These are phyloP conservation scores for Hanseniaspora lachancei DNA, from an alignment of 805 yeast species.

Conservation along the genomic window DNA sequence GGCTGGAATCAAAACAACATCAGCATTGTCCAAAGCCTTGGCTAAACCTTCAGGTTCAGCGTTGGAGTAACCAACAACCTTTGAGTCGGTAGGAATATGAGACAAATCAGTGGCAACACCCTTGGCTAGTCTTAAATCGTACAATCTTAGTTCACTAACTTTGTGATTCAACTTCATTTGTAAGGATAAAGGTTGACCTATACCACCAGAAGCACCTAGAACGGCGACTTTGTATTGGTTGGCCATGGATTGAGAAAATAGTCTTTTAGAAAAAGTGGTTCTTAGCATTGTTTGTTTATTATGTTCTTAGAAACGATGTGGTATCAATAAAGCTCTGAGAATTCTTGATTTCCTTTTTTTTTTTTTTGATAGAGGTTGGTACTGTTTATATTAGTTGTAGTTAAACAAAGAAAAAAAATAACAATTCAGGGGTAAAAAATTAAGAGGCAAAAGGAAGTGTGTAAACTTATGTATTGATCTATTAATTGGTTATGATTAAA, in stretches of 20 bases:
- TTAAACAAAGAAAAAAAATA: too few species aligned
- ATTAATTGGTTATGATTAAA: too few species aligned
- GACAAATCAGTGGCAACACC: constrained; percentile 96
- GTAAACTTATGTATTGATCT: too few species aligned
- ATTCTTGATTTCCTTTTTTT: not conserved
- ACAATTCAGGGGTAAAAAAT: too few species aligned
- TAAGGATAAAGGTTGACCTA: constrained; percentile 79
- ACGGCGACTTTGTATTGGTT: constrained; percentile 68
- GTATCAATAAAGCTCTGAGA: not conserved
- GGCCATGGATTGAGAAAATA: constrained; percentile 54
- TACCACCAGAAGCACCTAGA: constrained; percentile 84
- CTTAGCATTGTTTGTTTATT: constrained; percentile 35
- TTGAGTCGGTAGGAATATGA: constrained; percentile 85
- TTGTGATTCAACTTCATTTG: constrained; percentile 77
- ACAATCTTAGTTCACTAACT: constrained; percentile 73
- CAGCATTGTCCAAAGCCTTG: constrained; percentile 57
- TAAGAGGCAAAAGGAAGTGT: too few species aligned
- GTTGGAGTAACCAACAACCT: constrained; percentile 77
- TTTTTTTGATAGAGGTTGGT: not conserved
- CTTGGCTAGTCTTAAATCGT: constrained; percentile 83
- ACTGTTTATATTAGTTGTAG: too few species aligned
- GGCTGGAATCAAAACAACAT: constrained; percentile 85
- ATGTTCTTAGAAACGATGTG: constrained; percentile 22
- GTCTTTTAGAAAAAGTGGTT: constrained; percentile 37
- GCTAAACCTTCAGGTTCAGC: constrained; percentile 56